Evolutionary conservation across 768 basidiomycete genomes (phyloP), one percentile per base, ranked within the genome.

Genomic region (Jaapia argillacea): DNA sequence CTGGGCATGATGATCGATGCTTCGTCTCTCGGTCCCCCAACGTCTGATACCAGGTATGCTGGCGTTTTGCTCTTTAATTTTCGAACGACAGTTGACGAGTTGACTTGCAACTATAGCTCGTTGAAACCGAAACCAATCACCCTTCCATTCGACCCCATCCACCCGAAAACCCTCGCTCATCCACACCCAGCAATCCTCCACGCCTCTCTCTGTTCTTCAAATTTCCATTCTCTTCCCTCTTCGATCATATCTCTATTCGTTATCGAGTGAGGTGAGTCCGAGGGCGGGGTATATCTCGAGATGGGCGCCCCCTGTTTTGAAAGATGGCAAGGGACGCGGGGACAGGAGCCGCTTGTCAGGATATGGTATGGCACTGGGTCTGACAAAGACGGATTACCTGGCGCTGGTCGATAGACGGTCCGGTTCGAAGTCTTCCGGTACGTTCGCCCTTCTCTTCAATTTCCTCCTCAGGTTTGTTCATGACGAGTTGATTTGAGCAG

Each of bases 371-470:
- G 72, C 85, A 18, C 66, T 99, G 42, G 90, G 94, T 51, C 63
- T 99, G 52, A 99, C 98, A 70, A 96, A 93, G 66, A 96, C 79
- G 72, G 96, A 99, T 53, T 99, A 98, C 57, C 74, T 97, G 10
- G 91, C 84, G 3, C 65, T 97, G 6, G 96, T 98, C 56, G 96
- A 99, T 58, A 68, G 96, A 36, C 60, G 72, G n/a, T n/a, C n/a
- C 41, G 55, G 64, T 3, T 60, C n/a, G n/a, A n/a, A n/a, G n/a
- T 22, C 60, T 65, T n/a, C n/a, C n/a, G n/a, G n/a, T n/a, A n/a
- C n/a, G n/a, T n/a, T n/a, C n/a, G n/a, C n/a, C n/a, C n/a, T n/a
- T n/a, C n/a, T n/a, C n/a, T n/a, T n/a, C n/a, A n/a, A n/a, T n/a
- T n/a, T n/a, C n/a, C n/a, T n/a, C n/a, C n/a, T n/a, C n/a, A n/a